Evolutionary conservation across 78 protist species (phyloP).

Genomic region (Guillardia theta): DNA sequence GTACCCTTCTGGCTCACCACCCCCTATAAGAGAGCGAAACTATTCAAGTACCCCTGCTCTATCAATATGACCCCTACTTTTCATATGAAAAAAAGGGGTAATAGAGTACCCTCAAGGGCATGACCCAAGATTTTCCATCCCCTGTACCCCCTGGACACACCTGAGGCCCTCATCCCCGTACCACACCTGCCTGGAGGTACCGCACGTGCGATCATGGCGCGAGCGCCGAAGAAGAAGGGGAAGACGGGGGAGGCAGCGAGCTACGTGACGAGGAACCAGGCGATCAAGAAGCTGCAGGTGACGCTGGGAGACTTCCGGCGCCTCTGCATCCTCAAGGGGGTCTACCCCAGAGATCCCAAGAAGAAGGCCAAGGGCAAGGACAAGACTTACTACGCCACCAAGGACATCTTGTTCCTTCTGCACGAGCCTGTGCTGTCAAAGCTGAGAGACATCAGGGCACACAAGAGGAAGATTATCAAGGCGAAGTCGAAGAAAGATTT

Average conservation of each 20-base stretch:
- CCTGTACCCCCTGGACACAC: too few relatives aligned
- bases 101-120: too few relatives aligned
- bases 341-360: slow-evolving; percentile 94
- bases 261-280: slow-evolving; percentile 81
- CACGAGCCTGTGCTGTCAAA: slow-evolving; percentile 89
- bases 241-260: slow-evolving; percentile 28
- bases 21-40: too few relatives aligned
- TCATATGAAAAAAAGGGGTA: too few relatives aligned
- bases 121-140: too few relatives aligned
- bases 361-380: slow-evolving; percentile 77
- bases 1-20: too few relatives aligned
- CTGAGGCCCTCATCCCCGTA: too few relatives aligned
- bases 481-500: not conserved
- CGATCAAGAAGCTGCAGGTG: slow-evolving; percentile 78
- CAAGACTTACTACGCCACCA: slow-evolving; percentile 62
- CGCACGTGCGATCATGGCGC: not conserved
- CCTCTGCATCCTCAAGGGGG: slow-evolving; percentile 97
- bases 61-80: too few relatives aligned
- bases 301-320: slow-evolving; percentile 83
- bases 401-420: slow-evolving; percentile 85
- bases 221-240: not conserved
- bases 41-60: too few relatives aligned
- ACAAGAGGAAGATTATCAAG: slow-evolving; percentile 34
- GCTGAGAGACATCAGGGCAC: slow-evolving; percentile 67
- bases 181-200: too few relatives aligned